Percentiles rank a stretch among this genome's conserved stretches.
Conservation (phyloP, 192 early-diverging fungal species). For the Spizellomyces sp. region DNA sequence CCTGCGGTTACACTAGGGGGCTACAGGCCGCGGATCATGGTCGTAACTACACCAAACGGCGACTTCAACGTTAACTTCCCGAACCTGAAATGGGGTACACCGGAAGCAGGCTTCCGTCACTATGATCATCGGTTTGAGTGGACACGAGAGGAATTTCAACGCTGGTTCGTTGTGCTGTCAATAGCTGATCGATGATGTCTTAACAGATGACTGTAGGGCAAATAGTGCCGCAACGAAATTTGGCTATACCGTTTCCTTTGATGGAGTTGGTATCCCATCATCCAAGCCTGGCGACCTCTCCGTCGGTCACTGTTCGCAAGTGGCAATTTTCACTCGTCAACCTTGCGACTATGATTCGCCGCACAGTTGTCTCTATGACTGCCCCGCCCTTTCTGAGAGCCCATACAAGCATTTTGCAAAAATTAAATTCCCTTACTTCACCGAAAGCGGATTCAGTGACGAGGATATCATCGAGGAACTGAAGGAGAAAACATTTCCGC, state of each 20-base stretch:
- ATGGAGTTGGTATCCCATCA: constrained; percentile 61
- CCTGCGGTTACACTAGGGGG: constrained; percentile 62
- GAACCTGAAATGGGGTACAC: constrained; percentile 71
- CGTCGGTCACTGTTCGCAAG: constrained; percentile 69
- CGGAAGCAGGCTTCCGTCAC: constrained; percentile 66
- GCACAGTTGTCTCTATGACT: no score
- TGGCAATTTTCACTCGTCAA: constrained; percentile 62
- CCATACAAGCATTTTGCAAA: constrained; percentile 12
- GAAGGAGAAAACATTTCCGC: neutral
- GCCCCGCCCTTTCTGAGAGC: neutral
- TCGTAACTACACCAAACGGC: constrained; percentile 68
- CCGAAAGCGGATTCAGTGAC: constrained; percentile 32
- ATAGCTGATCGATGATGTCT: no score
- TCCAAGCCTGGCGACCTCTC: neutral
- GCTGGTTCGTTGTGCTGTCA: constrained; percentile 56
- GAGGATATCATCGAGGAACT: constrained; percentile 32
- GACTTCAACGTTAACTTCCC: constrained; percentile 93
- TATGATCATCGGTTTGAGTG: constrained; percentile 95
- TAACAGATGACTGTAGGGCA: neutral
- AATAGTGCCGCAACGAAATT: constrained; percentile 52
- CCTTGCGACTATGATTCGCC: no score
- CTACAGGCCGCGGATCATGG: constrained; percentile 61
- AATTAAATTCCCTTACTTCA: constrained; percentile 39
- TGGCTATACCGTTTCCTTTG: constrained; percentile 66
- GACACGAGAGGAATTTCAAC: constrained; percentile 83